Base-by-base conservation (phyloP, 2,329 filamentous ascomycete species). In the Microascus cirrosus region DNA sequence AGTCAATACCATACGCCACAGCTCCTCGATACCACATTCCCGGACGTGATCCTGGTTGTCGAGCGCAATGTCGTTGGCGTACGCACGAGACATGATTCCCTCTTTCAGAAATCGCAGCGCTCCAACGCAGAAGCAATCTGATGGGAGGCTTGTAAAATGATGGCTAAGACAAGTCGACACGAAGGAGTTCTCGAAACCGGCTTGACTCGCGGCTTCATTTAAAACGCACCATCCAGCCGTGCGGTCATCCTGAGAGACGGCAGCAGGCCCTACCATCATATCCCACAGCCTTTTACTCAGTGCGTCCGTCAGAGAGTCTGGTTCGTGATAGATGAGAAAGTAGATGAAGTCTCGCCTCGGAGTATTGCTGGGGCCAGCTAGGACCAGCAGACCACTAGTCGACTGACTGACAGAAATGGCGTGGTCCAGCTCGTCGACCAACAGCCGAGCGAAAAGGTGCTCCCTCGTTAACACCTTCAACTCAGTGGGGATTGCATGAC, bases 1-100 rank as follows among this genome's bases (percentile, higher is more conserved):
- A 18, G 81, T 85, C 57, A 95, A 73, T 36, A 93, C 83, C 64
- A 96, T 82, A 25, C 84, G 82, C 92, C 92, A 96, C n/a, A 96
- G 74, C 59, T 91, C 80, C 63, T 94, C 87, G 51, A 81, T 75
- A 28, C 73, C 81, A 62, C 70, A 80, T 60, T 75, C 79, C 62
- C 79, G 73, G 32, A 82, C 67, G 12, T 76, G 71, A n/a, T 76
- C 72, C 8, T 77, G 73, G 53, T 81, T 78, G 58, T 81, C 77
- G 24, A 83, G 70, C 22, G 77, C 66, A 54, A 78, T 73, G 24
- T 74, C 74, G 25, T 68, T 66, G 36, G 77, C 73, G 36, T 76
- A 74, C 5, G 82, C 70, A 45, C 78, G 71, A 5, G 74, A 73
- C 34, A 77, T 60, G 15, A 84, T 69, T 12, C 73, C 73, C 39